Evolutionary conservation across 2,329 filamentous ascomycete species (phyloP).

Genomic region (Penicillium sp.): DNA sequence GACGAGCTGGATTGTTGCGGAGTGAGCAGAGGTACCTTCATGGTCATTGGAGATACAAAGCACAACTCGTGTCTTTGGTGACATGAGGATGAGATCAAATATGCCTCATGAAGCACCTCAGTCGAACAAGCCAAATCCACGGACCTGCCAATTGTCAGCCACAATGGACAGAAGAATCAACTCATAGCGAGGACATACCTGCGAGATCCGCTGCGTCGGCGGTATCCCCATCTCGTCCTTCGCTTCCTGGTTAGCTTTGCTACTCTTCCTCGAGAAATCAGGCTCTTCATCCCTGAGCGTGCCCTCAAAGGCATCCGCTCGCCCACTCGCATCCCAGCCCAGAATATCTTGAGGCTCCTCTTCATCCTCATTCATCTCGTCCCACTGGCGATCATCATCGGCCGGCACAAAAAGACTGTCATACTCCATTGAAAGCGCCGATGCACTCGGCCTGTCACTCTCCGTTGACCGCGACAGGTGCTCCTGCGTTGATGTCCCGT

Average conservation of each 20-base stretch:
- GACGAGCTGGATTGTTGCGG: conserved; percentile 71
- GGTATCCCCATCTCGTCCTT: conserved; percentile 44
- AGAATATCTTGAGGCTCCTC: conserved; percentile 62
- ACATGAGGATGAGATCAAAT: neutral
- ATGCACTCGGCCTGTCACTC: conserved; percentile 31
- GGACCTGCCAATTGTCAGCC: conserved; percentile 34
- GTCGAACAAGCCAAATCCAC: conserved; percentile 47
- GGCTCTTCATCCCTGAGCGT: conserved; percentile 39
- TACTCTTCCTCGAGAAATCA: conserved; percentile 17
- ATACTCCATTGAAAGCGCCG: conserved; percentile 41
- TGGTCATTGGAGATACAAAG: neutral
- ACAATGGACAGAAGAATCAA: neutral
- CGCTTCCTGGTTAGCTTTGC: conserved; percentile 16
- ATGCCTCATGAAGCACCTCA: conserved; percentile 24
- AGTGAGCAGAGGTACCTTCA: conserved; percentile 15
- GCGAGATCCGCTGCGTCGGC: conserved; percentile 53
- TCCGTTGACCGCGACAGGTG: conserved; percentile 22
- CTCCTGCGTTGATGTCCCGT: conserved; percentile 32
- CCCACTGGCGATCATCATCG: conserved; percentile 63
- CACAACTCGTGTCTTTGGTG: neutral
- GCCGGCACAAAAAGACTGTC: conserved; percentile 63
- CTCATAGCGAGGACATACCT: conserved; percentile 35
- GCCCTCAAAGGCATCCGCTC: conserved; percentile 39
- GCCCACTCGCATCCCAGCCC: conserved; percentile 62
- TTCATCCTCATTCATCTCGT: conserved; percentile 56